phyloP scores from a whole-genome alignment of 805 yeast species.

The Candida awuae region DNA sequence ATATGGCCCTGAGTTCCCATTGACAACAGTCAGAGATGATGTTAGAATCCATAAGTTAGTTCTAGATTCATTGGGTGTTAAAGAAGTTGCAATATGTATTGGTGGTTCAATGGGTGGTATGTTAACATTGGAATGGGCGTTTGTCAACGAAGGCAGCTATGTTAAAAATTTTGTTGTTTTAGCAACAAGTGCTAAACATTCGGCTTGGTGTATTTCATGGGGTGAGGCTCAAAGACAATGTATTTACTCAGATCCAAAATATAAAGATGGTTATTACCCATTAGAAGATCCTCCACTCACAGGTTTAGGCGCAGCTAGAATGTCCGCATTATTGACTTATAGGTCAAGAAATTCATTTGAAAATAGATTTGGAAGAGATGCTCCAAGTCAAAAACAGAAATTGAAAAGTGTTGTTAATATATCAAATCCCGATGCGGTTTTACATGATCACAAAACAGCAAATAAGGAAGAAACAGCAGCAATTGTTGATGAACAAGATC shows the following conservation, averaged over 20 bases:
- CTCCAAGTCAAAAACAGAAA: constrained; percentile 35
- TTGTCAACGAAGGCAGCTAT: constrained; percentile 47
- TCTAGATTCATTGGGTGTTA: constrained; percentile 73
- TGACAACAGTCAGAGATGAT: constrained; percentile 91
- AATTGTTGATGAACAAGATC: constrained; percentile 16
- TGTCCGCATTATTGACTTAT: constrained; percentile 91
- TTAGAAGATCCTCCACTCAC: constrained; percentile 71
- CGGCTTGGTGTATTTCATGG: constrained; percentile 99
- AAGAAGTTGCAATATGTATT: constrained; percentile 70
- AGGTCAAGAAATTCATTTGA: constrained; percentile 91
- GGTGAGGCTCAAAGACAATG: constrained; percentile 97
- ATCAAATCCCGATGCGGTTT: constrained; percentile 7
- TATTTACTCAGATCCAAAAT: constrained; percentile 90
- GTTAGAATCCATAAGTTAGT: constrained; percentile 69
- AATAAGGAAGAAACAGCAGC: constrained; percentile 17
- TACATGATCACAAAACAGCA: constrained; percentile 10
- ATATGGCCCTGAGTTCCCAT: constrained; percentile 93
- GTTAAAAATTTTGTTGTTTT: constrained; percentile 70
- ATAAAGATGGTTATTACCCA: constrained; percentile 80
- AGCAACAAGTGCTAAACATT: constrained; percentile 90
- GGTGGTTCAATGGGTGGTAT: constrained; percentile 99
- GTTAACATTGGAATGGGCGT: constrained; percentile 86
- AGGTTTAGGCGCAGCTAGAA: constrained; percentile 93
- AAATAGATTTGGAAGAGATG: constrained; percentile 78
- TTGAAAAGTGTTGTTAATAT: constrained; percentile 14